Conservation (phyloP, 192 early-diverging fungal species). For the Rhizophagus sp. region DNA sequence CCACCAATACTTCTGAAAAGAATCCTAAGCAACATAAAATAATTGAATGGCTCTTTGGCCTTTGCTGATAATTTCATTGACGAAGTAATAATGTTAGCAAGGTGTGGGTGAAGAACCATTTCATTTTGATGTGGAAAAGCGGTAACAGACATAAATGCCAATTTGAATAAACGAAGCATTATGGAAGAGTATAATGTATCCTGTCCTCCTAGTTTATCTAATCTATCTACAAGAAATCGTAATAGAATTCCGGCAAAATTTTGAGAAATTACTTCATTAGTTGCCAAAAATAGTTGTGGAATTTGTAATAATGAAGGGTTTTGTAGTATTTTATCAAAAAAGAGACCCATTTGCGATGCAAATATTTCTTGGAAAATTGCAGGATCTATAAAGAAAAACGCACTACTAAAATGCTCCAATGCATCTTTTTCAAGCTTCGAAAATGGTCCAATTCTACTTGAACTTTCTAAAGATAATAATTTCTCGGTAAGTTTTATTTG, state of each 20-base stretch:
- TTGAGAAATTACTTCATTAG: conserved; percentile 69
- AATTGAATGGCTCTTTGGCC: conserved; percentile 86
- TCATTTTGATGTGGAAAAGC: conserved; percentile 92
- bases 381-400: conserved; percentile 82
- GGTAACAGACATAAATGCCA: conserved; percentile 92
- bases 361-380: conserved; percentile 96
- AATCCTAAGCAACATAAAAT: conserved; percentile 87
- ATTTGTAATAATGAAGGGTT: conserved; percentile 78
- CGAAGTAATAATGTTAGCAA: conserved; percentile 85
- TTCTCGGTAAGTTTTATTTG: conserved; percentile 32
- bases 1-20: conserved; percentile 97
- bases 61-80: conserved; percentile 82
- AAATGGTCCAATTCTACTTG: conserved; percentile 55
- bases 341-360: conserved; percentile 79
- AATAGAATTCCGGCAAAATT: conserved; percentile 79
- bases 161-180: conserved; percentile 90
- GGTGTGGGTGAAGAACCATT: conserved; percentile 87
- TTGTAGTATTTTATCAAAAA: conserved; percentile 81
- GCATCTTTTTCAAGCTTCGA: conserved; percentile 91
- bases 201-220: conserved; percentile 73
- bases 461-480: conserved; percentile 22
- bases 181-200: conserved; percentile 64
- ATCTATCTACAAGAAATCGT: conserved; percentile 73
- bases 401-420: conserved; percentile 84
- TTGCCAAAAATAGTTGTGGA: conserved; percentile 84